Evolutionary conservation across 2,329 filamentous ascomycete species (phyloP).

Genomic region (Thermoascus crustaceus): DNA sequence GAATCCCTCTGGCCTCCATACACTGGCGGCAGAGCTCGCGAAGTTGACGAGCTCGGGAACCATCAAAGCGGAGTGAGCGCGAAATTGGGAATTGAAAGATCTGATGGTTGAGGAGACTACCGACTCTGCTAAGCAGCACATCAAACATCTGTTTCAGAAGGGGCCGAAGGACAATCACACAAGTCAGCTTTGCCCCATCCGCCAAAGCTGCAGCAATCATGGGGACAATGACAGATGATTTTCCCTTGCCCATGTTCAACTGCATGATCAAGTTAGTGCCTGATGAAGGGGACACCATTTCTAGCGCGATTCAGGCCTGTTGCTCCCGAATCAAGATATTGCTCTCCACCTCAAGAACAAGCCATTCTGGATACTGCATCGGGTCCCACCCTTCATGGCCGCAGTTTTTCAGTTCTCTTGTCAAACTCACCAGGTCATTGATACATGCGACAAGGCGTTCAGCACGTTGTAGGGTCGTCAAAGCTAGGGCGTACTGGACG

Average conservation of each 20-base stretch:
- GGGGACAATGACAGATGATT: conserved; percentile 61
- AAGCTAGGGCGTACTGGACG: conserved; percentile 18
- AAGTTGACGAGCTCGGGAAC: conserved; percentile 29
- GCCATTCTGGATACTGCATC: conserved; percentile 46
- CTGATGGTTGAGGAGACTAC: conserved; percentile 37
- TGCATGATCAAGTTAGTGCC: conserved; percentile 51
- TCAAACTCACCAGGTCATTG: conserved; percentile 12
- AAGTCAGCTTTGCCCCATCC: conserved; percentile 42
- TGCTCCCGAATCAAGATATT: conserved; percentile 53
- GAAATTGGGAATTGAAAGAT: conserved; percentile 42
- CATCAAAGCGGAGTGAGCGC: conserved; percentile 35
- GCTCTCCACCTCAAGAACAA: conserved; percentile 58
- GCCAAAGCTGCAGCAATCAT: conserved; percentile 50
- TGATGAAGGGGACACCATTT: conserved; percentile 43
- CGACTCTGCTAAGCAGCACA: conserved; percentile 37
- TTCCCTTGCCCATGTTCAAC: conserved; percentile 65
- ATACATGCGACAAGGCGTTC: conserved; percentile 15
- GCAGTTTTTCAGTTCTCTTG: conserved; percentile 36
- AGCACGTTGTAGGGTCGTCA: conserved; percentile 22
- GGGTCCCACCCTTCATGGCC: conserved; percentile 53
- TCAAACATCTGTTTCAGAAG: conserved; percentile 51
- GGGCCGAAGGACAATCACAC: conserved; percentile 54
- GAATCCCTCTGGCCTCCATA: conserved; percentile 43
- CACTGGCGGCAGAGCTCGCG: conserved; percentile 38
- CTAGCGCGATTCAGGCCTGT: conserved; percentile 49